phyloP scores from a whole-genome alignment of 768 basidiomycete genomes.

The Mycena sanguinolenta region DNA sequence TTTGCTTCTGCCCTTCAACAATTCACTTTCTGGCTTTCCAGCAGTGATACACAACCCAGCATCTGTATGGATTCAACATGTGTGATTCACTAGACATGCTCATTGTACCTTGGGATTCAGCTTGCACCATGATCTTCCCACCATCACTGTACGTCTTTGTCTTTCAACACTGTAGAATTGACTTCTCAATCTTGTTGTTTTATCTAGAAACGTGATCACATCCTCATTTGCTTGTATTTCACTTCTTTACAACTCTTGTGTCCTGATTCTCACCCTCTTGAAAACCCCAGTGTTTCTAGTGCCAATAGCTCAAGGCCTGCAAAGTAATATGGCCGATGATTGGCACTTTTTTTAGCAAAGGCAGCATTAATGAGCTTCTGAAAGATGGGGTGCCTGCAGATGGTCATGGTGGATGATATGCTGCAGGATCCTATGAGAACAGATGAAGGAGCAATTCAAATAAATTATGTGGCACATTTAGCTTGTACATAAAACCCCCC shows the following conservation, averaged over 20 bases:
- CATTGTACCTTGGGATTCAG: conserved; percentile 37
- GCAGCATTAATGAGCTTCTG: no score
- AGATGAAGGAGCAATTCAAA: no score
- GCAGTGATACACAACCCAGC: conserved; percentile 56
- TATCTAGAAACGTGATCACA: conserved; percentile 51
- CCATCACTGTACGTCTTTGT: conserved; percentile 47
- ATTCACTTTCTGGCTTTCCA: conserved; percentile 29
- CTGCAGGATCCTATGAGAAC: no score
- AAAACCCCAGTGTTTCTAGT: no score
- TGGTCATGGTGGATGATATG: no score
- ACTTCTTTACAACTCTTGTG: conserved; percentile 60
- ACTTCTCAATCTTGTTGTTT: not conserved
- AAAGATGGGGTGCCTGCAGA: no score
- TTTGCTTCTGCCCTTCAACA: not conserved
- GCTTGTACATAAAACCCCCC: no score
- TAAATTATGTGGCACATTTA: no score
- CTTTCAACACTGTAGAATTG: not conserved
- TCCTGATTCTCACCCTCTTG: conserved; percentile 55
- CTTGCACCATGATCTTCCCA: conserved; percentile 60
- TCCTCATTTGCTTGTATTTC: conserved; percentile 67
- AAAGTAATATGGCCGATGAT: no score
- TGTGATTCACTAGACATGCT: conserved; percentile 2
- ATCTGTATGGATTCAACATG: conserved; percentile 40
- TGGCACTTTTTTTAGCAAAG: no score
- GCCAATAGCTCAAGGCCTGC: no score